Conservation (phyloP, 495 filamentous ascomycete species). For the Apodospora peruviana region DNA sequence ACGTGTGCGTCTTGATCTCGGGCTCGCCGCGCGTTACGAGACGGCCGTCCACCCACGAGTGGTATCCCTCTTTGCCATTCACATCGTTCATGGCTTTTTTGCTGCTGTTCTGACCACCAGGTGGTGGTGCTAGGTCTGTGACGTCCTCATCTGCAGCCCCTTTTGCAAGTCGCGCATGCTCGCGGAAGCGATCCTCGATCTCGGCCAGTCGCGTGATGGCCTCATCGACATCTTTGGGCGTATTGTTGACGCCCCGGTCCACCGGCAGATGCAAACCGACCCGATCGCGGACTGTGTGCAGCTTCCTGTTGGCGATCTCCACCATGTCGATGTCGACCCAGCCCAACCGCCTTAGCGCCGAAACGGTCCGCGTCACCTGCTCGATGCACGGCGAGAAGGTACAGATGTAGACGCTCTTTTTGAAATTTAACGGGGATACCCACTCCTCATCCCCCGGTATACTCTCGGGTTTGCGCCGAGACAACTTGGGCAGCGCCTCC, state of each 20-base stretch:
- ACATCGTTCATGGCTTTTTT: constrained; percentile 18
- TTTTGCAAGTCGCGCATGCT: constrained; percentile 38
- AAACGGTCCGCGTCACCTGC: constrained; percentile 80
- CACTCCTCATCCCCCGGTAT: constrained; percentile 20
- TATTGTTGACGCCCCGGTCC: constrained; percentile 41
- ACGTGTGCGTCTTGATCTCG: constrained; percentile 91
- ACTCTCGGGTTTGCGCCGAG: constrained; percentile 45
- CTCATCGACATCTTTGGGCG: constrained; percentile 67
- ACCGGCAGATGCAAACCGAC: constrained; percentile 49
- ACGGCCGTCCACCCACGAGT: constrained; percentile 55
- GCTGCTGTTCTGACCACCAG: not conserved
- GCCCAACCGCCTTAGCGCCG: constrained; percentile 65
- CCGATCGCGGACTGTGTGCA: constrained; percentile 80
- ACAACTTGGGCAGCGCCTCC: constrained; percentile 80
- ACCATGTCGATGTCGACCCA: constrained; percentile 95
- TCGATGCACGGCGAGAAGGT: constrained; percentile 97
- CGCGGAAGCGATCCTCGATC: constrained; percentile 60
- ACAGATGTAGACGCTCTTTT: constrained; percentile 66
- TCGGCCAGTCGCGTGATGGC: constrained; percentile 64
- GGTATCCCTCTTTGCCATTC: constrained; percentile 8
- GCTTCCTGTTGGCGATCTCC: constrained; percentile 67
- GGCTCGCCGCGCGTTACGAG: constrained; percentile 74
- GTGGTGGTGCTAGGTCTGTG: constrained; percentile 21
- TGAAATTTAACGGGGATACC: constrained; percentile 65
- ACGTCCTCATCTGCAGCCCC: constrained; percentile 19